phyloP scores from a whole-genome alignment of 257 asterid species.

The Ligustrum vulgare region DNA sequence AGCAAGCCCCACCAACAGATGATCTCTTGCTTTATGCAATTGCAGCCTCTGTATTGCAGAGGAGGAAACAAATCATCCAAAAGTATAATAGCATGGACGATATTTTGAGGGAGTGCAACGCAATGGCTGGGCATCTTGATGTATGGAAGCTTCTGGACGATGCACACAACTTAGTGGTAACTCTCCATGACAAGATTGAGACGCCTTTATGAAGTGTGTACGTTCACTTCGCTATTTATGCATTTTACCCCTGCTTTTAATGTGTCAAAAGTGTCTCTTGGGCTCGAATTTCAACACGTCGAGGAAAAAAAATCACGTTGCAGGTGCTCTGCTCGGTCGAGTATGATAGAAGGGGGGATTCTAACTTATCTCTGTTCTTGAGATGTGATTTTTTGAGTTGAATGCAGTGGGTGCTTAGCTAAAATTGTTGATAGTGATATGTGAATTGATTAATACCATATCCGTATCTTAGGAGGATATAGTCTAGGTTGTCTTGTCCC shows the following conservation, averaged over 20 bases:
- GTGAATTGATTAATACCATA: neutral
- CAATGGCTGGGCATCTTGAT: slow-evolving; percentile 89
- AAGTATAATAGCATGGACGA: slow-evolving; percentile 88
- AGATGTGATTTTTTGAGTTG: neutral
- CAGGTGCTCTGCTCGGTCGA: neutral
- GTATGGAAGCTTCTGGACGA: slow-evolving; percentile 92
- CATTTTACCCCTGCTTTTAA: neutral
- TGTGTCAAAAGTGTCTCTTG: neutral
- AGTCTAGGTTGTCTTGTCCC: neutral
- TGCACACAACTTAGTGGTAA: slow-evolving; percentile 78
- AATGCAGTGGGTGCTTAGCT: neutral
- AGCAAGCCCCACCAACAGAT: slow-evolving; percentile 84
- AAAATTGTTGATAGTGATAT: neutral
- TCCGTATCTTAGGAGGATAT: neutral
- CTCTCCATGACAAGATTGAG: slow-evolving; percentile 74
- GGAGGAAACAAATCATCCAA: slow-evolving; percentile 84
- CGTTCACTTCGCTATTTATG: slow-evolving; percentile 20
- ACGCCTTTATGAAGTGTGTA: slow-evolving; percentile 30
- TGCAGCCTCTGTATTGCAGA: slow-evolving; percentile 88
- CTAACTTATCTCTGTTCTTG: neutral
- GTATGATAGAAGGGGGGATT: neutral
- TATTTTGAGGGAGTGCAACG: slow-evolving; percentile 78
- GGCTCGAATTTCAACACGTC: neutral
- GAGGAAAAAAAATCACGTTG: neutral
- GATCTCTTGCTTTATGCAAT: slow-evolving; percentile 81